Evolutionary conservation across 164 flowering plant species (phyloP), one percentile per base, ranked within the genome.

Genomic region (Aristolochia fimbriata): DNA sequence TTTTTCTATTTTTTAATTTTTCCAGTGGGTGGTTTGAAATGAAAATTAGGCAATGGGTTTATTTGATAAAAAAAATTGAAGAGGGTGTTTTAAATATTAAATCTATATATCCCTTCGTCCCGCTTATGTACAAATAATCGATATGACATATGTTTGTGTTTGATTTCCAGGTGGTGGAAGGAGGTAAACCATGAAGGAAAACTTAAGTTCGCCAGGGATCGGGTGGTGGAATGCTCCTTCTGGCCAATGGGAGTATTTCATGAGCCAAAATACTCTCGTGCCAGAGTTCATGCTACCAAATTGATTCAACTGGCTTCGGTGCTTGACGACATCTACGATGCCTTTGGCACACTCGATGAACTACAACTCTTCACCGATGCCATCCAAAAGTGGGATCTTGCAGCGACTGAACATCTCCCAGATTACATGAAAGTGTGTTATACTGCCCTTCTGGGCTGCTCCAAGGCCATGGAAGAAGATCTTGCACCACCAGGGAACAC

Each of bases 321-420:
- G 12, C 22, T 59, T 8, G 62, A 59, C 46, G 62, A 59, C 52
- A 17, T 22, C 15, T 59, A 59, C 37, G 62, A 59, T 47, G 62
- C 46, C 16, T 59, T 46, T 47, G 62, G 62, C 0, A 46, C 50
- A 22, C 7, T 46, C 6, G 51, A 59, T 21, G 62, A 59, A 24
- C 62, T 59, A 17, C 15, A 46, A 19, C 31, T 47, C 11, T 59
- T 59, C 15, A 59, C 62, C 3, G 52, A 59, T 11, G 62, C 62
- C 15, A 56, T 33, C 63, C 67, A 17, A 49, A 81, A 83, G 71
- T 80, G 80, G 86, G 76, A 80, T 45, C 51, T 55, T 0, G 16
- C 47, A 14, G 51, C 60, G 22, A 50, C 47, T 2, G 69, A 78
- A 47, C 43, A 47, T n/a, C 70, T 82, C 0, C 86, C 84, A 2